Evolutionary conservation across 2,329 filamentous ascomycete genomes (phyloP), one percentile per base, ranked within the genome.

Genomic region (Phoma sp.): DNA sequence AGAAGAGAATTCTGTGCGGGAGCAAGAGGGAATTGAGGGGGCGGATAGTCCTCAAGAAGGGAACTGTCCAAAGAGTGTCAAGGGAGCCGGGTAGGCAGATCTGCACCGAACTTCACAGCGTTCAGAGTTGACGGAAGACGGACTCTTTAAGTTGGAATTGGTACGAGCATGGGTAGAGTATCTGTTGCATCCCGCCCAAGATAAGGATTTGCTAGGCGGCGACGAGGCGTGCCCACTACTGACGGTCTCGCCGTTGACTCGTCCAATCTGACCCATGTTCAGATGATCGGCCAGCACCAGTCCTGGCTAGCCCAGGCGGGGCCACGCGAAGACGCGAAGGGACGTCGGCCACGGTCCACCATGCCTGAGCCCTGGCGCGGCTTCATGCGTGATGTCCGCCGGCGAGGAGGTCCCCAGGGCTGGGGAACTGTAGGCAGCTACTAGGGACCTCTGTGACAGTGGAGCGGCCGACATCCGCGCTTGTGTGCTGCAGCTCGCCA

Each of bases 131-230:
- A 44, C 54, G 53, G 56, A 59, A 24, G 49, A 31, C 44, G 35
- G 50, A 49, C 41, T 37, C 36, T 59, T 67, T 65, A 63, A 64
- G 53, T 50, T 52, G 36, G 45, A 39, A 43, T 36, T 36, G 49
- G 36, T 57, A 49, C 46, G 51, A 43, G 55, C 51, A 51, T 56
- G 53, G 43, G 41, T 50, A 57, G 56, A 50, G 58, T 55, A 64
- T 67, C 56, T 64, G 51, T 46, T 54, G 60, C 62, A 72, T 70
- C 63, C 69, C 69, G 62, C 69, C 64, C 67, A 61, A 67, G 69
- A 72, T 72, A 73, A 72, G 70, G 67, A 65, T 67, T 67, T 67
- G 63, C 61, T 62, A 58, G 58, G 64, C 64, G 46, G 43, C 49
- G 32, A 46, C 41, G 46, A 54, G 51, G 43, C 53, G 52, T 55